phyloP scores from a whole-genome alignment of 352 stramenopile genomes.

The Thraustochytrium striatum region DNA sequence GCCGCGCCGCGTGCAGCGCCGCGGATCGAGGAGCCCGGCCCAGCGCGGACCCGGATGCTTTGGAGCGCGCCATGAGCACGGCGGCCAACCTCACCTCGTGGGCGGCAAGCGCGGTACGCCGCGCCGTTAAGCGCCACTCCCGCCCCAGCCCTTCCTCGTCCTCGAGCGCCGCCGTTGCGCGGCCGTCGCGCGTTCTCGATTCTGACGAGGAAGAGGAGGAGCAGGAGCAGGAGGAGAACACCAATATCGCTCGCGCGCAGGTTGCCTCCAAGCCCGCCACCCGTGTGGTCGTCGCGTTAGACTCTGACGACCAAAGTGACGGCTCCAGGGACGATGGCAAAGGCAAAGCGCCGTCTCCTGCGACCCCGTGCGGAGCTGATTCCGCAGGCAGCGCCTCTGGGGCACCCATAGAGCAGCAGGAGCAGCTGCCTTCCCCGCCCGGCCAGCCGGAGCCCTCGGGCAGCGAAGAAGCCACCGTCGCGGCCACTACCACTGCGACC shows the following conservation, averaged over 20 bases:
- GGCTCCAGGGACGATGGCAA: background rate
- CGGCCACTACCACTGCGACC: too few species aligned
- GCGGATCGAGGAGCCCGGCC: too few species aligned
- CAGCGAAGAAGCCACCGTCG: too few species aligned
- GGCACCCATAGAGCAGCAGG: background rate
- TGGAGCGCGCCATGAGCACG: conserved; percentile 22
- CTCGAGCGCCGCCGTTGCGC: background rate
- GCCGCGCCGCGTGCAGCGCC: too few species aligned
- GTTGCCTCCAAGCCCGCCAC: background rate
- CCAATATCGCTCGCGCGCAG: background rate
- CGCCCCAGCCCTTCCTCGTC: background rate
- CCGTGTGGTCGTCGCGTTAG: background rate
- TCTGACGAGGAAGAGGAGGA: background rate
- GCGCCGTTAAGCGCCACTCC: background rate
- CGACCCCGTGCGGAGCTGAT: background rate
- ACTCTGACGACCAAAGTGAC: background rate
- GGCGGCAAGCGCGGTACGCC: conserved; percentile 42
- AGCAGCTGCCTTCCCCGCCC: background rate
- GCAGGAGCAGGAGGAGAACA: background rate
- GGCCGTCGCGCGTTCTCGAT: background rate
- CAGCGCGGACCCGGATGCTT: too few species aligned
- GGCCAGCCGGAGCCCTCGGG: background rate
- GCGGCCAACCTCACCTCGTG: conserved; percentile 45
- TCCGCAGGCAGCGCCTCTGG: background rate
- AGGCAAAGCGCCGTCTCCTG: background rate